Evolutionary conservation across 83 land plant genomes (phyloP).

Genomic region (Diphasiastrum complanatum): DNA sequence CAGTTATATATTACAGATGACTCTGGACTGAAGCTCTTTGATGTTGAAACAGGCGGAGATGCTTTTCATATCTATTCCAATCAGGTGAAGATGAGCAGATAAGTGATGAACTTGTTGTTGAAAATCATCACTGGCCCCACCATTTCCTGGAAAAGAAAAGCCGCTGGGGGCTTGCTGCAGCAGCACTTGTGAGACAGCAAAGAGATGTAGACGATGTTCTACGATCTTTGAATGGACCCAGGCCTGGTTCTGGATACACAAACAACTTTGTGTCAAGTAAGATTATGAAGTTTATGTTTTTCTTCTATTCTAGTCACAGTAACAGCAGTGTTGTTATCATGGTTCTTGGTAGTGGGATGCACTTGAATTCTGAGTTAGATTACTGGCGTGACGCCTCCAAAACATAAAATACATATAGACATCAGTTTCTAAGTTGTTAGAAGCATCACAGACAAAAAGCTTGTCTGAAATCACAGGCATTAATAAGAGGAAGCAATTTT

Average conservation of each 20-base stretch:
- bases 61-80: conserved; percentile 67
- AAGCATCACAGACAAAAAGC: no score
- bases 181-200: conserved; percentile 62
- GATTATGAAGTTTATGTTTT: conserved; percentile 24
- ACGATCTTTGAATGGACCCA: conserved; percentile 17
- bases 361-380: no score
- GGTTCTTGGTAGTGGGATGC: no score
- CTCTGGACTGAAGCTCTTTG: not conserved
- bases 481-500: no score
- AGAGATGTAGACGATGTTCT: conserved; percentile 36
- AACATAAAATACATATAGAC: no score
- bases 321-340: not conserved
- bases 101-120: conserved; percentile 46
- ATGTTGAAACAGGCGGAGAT: conserved; percentile 62
- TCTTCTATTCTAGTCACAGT: conserved; percentile 25
- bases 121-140: conserved; percentile 77
- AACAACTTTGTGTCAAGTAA: conserved; percentile 26
- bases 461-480: no score
- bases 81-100: conserved; percentile 66
- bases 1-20: not conserved
- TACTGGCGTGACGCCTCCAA: no score
- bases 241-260: not conserved
- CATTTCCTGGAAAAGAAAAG: conserved; percentile 51
- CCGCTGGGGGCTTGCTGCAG: conserved; percentile 69
- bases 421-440: no score